Conservation (phyloP, 2,329 filamentous ascomycete genomes). For the Colletotrichum zoysiae region DNA sequence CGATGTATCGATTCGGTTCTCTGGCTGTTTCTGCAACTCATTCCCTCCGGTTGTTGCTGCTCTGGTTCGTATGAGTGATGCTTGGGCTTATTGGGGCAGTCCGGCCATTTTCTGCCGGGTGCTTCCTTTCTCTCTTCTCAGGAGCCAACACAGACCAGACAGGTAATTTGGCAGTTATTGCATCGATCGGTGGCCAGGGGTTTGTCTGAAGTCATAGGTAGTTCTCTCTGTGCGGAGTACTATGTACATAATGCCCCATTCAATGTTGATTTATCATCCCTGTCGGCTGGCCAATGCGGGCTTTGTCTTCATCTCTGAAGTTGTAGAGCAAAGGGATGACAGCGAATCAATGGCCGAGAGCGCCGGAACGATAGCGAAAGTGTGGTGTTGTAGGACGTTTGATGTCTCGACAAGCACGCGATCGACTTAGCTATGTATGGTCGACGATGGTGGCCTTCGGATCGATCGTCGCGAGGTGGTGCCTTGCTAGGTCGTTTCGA, state of each 20-base stretch:
- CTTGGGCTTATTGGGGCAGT: neutral
- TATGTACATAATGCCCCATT: constrained; percentile 1
- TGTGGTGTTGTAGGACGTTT: neutral
- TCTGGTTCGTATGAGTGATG: neutral
- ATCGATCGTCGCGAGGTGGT: neutral
- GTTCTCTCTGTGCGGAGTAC: neutral
- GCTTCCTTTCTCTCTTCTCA: neutral
- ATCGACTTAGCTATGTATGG: neutral
- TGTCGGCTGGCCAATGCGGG: constrained; percentile 19
- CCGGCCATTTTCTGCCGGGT: neutral
- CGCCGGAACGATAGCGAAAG: neutral
- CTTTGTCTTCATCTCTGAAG: constrained; percentile 13
- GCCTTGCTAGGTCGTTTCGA: constrained; percentile 16
- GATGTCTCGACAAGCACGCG: constrained; percentile 8
- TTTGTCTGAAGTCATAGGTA: constrained; percentile 33
- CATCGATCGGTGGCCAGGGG: constrained; percentile 1
- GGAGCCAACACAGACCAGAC: neutral
- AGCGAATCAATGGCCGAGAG: neutral
- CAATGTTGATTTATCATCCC: constrained; percentile 1
- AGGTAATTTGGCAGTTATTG: neutral
- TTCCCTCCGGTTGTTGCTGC: neutral
- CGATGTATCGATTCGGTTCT: constrained; percentile 23
- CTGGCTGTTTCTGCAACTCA: neutral
- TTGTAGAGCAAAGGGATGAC: too few species aligned
- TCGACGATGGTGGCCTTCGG: neutral